Percentiles rank a stretch among this genome's conserved stretches.
Evolutionary conservation across 2,329 filamentous ascomycete genomes (phyloP).

Genomic region (Aspergillus ibericus): DNA sequence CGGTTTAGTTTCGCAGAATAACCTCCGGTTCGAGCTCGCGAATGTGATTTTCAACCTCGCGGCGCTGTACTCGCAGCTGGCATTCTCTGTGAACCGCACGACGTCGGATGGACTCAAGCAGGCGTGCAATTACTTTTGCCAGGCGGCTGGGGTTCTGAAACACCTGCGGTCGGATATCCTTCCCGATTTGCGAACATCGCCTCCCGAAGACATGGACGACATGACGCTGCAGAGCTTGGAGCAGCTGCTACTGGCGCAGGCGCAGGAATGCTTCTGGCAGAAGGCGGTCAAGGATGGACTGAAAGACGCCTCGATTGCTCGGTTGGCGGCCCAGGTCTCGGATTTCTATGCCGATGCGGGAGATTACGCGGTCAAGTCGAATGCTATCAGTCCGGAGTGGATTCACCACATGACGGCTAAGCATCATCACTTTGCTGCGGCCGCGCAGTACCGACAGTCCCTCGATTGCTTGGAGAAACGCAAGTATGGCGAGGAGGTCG

Average conservation of each 20-base stretch:
- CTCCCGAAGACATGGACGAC: slow-evolving; percentile 93
- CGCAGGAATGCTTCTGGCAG: slow-evolving; percentile 97
- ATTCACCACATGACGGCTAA: slow-evolving; percentile 98
- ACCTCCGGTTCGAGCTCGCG: slow-evolving; percentile 77
- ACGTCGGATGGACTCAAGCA: slow-evolving; percentile 81
- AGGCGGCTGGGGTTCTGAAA: slow-evolving; percentile 77
- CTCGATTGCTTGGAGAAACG: slow-evolving; percentile 90
- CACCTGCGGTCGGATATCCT: slow-evolving; percentile 76
- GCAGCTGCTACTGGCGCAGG: slow-evolving; percentile 84
- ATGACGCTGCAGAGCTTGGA: slow-evolving; percentile 81
- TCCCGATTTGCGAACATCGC: slow-evolving; percentile 77
- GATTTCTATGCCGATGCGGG: slow-evolving; percentile 84
- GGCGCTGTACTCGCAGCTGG: slow-evolving; percentile 89
- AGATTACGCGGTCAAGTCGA: slow-evolving; percentile 83
- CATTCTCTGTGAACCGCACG: slow-evolving; percentile 73
- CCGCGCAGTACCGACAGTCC: slow-evolving; percentile 88
- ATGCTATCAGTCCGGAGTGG: slow-evolving; percentile 89
- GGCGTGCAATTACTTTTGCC: slow-evolving; percentile 86
- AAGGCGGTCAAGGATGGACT: slow-evolving; percentile 92
- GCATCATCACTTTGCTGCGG: slow-evolving; percentile 94
- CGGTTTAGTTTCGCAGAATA: slow-evolving; percentile 60
- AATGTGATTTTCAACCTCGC: slow-evolving; percentile 93
- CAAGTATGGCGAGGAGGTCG: slow-evolving; percentile 93
- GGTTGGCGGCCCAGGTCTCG: slow-evolving; percentile 84
- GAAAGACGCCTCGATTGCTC: slow-evolving; percentile 89